Evolutionary conservation across 1,139 yeast species (phyloP), one percentile per base, ranked within the genome.

Genomic region (Suhomyces bokatorum): DNA sequence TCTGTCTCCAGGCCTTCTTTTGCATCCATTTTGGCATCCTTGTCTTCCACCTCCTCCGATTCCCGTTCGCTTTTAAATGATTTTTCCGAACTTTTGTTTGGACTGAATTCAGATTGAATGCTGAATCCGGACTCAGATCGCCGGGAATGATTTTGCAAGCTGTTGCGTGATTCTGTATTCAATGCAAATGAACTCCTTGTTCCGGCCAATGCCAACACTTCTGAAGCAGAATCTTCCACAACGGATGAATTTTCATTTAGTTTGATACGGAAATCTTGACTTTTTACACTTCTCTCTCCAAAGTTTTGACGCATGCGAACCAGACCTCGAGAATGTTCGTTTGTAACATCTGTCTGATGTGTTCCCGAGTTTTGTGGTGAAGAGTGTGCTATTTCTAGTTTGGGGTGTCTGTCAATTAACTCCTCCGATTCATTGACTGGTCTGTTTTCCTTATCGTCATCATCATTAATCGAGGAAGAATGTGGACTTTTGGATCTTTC

Each of bases 11-110:
- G 4, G 6, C 11, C 26, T 3, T 16, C 32, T 15, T 7, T 27
- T 16, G 20, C 26, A 6, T 14, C 31, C 11, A 14, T 24, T 9
- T 20, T 9, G 20, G 12, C 16, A 13, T 24, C 35, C 11, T 34
- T 22, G 10, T 2, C 26, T 26, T 42, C 39, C 4, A 31, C 40
- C 28, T 34, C 44, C 10, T 35, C 43, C 13, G 13, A 17, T 35
- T 13, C 6, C 8, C 13, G 26, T 35, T 40, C 20, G 10, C 24
- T 20, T 20, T 7, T 20, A 6, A 20, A 6, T 8, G 24, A 20
- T 20, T 20, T 20, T 7, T 6, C 24, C 6, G 24, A 20, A 6
- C 24, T 7, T 20, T 20, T 20, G 6, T 6, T 20, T 6, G 24
- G 24, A 20, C 24, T 20, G 8, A 20, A 20, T 20, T 20, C 24